Evolutionary conservation across 2,329 filamentous ascomycete genomes (phyloP).

Genomic region (Neopestalotiopsis rosae): DNA sequence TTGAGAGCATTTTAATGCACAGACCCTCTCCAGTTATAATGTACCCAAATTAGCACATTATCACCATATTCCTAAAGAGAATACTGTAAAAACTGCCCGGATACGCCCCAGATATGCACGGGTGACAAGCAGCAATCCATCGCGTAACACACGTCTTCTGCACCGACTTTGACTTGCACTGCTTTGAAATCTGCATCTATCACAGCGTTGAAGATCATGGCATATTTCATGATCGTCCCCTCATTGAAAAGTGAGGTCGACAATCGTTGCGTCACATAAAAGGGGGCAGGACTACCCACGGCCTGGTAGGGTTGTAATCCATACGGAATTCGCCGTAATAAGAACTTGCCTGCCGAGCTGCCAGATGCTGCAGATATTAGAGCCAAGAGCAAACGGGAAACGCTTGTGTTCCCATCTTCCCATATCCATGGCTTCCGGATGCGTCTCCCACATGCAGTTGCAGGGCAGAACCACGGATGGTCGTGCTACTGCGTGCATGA

Average conservation of each 20-base stretch:
- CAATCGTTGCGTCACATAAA: background rate
- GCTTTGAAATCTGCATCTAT: background rate
- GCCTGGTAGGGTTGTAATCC: background rate
- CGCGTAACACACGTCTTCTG: background rate
- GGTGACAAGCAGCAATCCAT: background rate
- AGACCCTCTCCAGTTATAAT: background rate
- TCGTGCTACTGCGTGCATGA: background rate
- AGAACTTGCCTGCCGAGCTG: background rate
- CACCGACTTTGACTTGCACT: background rate
- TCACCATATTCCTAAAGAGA: background rate
- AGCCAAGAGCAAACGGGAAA: background rate
- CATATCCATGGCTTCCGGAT: background rate
- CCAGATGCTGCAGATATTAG: background rate
- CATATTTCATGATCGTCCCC: background rate
- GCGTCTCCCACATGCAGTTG: background rate
- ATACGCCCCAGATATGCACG: background rate
- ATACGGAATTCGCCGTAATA: background rate
- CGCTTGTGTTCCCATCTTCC: background rate
- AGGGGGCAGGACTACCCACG: background rate
- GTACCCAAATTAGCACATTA: background rate
- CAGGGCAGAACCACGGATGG: background rate
- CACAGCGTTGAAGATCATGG: background rate
- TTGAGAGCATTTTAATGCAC: background rate
- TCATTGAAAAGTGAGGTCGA: background rate
- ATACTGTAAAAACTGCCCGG: background rate